Percentiles rank a stretch among this genome's conserved stretches.
phyloP scores from a whole-genome alignment of 305 asterid species.

The Fraxinus latifolia region DNA sequence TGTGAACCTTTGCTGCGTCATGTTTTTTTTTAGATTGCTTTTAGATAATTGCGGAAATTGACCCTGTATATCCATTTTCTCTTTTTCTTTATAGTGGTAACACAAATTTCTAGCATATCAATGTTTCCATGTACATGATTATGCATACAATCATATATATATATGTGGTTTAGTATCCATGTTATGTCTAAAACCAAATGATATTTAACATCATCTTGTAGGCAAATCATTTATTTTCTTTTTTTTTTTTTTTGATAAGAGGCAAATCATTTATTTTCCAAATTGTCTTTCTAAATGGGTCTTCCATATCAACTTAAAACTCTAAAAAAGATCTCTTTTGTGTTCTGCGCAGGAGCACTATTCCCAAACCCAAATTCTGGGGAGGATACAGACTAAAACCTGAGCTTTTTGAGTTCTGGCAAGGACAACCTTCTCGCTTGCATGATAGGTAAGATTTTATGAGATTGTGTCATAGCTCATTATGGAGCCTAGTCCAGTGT shows the following conservation, averaged over 20 bases:
- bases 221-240: not conserved
- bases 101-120: not conserved
- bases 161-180: not conserved
- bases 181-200: conserved; percentile 1
- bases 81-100: not conserved
- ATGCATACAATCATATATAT: not conserved
- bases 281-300: conserved; percentile 8
- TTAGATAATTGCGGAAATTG: not conserved
- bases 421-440: conserved; percentile 88
- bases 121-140: not conserved
- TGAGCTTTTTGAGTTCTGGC: conserved; percentile 89
- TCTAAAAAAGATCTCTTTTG: conserved; percentile 1
- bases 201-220: not conserved
- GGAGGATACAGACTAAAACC: conserved; percentile 91
- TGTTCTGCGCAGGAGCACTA: conserved; percentile 44
- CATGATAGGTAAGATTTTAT: conserved; percentile 62
- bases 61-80: not conserved
- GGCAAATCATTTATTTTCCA: not conserved
- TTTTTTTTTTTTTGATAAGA: not conserved
- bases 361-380: conserved; percentile 85
- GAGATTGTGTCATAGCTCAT: not conserved
- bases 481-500: conserved; percentile 11
- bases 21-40: conserved; percentile 2
- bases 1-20: not conserved
- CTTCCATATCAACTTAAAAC: conserved; percentile 1